phyloP scores from a whole-genome alignment of 345 rosid genomes.

The Pugionium cornutum region DNA sequence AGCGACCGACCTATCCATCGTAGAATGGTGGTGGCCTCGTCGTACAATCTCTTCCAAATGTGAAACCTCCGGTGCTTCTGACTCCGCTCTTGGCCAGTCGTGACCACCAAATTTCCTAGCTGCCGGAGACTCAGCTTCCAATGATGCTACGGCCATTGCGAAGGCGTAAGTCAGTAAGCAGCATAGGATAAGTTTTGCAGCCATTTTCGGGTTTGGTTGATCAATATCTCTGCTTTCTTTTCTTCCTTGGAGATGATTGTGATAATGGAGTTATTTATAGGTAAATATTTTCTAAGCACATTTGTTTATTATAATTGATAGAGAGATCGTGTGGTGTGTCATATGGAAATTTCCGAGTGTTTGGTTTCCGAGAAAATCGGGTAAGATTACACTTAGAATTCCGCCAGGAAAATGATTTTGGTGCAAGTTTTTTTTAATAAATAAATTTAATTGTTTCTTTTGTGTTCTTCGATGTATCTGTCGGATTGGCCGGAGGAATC shows the following conservation, averaged over 20 bases:
- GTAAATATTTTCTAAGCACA: not conserved
- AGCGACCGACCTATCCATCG: constrained; percentile 64
- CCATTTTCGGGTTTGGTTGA: constrained; percentile 28
- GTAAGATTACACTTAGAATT: constrained; percentile 5
- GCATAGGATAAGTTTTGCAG: constrained; percentile 10
- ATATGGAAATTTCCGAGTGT: constrained; percentile 42
- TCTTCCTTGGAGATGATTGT: constrained; percentile 26
- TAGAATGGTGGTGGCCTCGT: constrained; percentile 45
- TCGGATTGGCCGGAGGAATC: constrained; percentile 44
- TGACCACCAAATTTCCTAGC: constrained; percentile 54
- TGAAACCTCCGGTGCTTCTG: constrained; percentile 27
- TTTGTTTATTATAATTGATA: not conserved
- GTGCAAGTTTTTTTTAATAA: constrained; percentile 8
- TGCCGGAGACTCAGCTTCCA: constrained; percentile 37
- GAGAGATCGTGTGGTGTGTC: constrained; percentile 39
- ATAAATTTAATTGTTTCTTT: not conserved
- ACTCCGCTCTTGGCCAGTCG: constrained; percentile 16
- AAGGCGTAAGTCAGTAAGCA: constrained; percentile 32
- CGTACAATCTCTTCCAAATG: constrained; percentile 29
- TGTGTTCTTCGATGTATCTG: constrained; percentile 30
- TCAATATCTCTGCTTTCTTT: not conserved
- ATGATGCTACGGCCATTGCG: constrained; percentile 29
- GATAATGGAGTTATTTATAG: constrained; percentile 29
- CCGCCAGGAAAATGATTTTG: not conserved
- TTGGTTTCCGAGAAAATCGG: constrained; percentile 34